Base-by-base conservation (phyloP, 2,329 filamentous ascomycete genomes). In the Trichoderma sp. region DNA sequence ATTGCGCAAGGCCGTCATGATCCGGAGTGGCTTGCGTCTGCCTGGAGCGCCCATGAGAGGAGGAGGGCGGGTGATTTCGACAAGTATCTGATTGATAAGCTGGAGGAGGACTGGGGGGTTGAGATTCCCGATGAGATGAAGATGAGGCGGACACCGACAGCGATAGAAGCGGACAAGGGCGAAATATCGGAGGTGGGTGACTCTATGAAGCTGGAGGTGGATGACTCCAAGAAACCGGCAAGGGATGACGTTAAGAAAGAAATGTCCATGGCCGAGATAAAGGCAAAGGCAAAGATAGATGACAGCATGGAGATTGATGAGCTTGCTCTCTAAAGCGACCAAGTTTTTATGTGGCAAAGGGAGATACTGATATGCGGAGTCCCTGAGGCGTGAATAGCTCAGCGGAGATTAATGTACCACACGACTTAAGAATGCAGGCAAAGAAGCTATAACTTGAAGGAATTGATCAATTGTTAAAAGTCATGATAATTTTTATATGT, bases 31-130 rank as follows among this genome's bases (percentile, higher is more conserved):
- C 80, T 89, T 8, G 77, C 74, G 18, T 79, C 83, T 67, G 86
- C 86, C 1, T 87, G 83, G 79, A 75, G 75, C 4, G 86, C 86
- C 0, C 84, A 87, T 70, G 78, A 81, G 66, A 79, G 81, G 73
- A 83, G 85, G 67, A 79, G 77, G 61, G 74, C 77, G 1, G 86
- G 86, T 5, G 78, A 83, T 2, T 88, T 86, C 70, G 82, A 87
- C 69, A 81, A 81, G 4, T 83, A 81, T 63, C 76, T 86, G 34
- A 75, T 79, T 11, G 73, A 76, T 2, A 81, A 81, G 65, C 85
- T 88, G 68, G 78, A 82, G 72, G 75, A 79, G 3, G 82, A 83
- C 30, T 88, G 86, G 85, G 80, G 75, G 0, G 78, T 82, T 8
- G 72, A 80, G 65, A 71, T 85, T 59, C 82, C 82, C 0, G 74